Percentiles rank a stretch among this genome's conserved stretches.
These are phyloP conservation scores for Wallacemonas rigidus DNA, from an alignment of 208 protist genomes.

Conservation along the genomic window DNA sequence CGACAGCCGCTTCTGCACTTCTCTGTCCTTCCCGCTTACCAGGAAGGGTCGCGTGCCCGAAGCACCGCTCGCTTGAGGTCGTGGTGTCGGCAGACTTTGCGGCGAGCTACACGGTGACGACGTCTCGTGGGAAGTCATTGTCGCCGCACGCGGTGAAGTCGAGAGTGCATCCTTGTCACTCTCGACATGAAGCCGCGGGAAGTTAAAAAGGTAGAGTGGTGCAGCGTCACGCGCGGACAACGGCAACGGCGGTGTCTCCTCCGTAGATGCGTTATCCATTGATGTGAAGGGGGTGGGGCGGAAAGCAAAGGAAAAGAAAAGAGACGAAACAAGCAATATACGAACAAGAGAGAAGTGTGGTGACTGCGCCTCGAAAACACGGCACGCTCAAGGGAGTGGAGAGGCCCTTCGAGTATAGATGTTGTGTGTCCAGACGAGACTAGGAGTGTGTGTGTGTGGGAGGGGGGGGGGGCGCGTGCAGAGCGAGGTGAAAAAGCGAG, in stretches of 20 bases:
- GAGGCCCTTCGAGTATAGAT: too few species aligned
- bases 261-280: background rate
- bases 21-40: background rate
- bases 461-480: too few species aligned
- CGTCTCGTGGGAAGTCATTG: background rate
- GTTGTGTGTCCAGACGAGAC: too few species aligned
- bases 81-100: background rate
- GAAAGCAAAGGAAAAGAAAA: too few species aligned
- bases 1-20: conserved; percentile 1
- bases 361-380: too few species aligned
- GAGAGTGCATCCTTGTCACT: conserved; percentile 7
- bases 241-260: background rate
- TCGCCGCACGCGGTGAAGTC: conserved; percentile 6
- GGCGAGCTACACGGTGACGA: background rate
- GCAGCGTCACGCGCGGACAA: background rate
- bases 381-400: too few species aligned
- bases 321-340: too few species aligned
- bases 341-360: too few species aligned
- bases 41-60: background rate
- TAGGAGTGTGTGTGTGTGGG: too few species aligned
- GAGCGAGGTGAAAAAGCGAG: too few species aligned
- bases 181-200: conserved; percentile 13
- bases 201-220: background rate
- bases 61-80: background rate
- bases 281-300: too few species aligned